These are phyloP conservation scores for Zygoascus tannicola DNA, from an alignment of 805 yeast species.

Conservation along the genomic window DNA sequence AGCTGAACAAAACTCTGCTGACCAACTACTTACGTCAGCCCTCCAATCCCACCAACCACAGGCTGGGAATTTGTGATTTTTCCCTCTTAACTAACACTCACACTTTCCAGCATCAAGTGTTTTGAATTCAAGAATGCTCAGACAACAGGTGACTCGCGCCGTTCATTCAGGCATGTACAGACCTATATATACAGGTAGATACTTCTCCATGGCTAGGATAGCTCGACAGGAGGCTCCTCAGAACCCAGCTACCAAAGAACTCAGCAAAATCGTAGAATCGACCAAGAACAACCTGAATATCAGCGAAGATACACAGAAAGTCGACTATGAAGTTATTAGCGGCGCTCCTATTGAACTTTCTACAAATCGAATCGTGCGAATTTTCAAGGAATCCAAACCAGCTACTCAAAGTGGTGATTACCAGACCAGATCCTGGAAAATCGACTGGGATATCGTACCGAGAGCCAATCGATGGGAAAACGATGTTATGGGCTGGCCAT, in stretches of 20 bases:
- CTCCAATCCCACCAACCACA: too few species aligned
- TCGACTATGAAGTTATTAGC: slow-evolving; percentile 44
- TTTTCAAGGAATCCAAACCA: slow-evolving; percentile 64
- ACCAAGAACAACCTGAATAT: slow-evolving; percentile 1
- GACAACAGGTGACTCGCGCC: too few species aligned
- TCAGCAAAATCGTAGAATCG: background rate
- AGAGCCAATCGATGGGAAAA: slow-evolving; percentile 84
- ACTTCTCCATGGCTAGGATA: background rate
- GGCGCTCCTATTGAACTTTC: slow-evolving; percentile 69
- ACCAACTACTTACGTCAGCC: too few species aligned
- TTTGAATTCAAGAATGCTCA: too few species aligned
- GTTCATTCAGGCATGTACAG: too few species aligned
- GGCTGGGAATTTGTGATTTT: too few species aligned
- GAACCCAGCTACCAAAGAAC: background rate
- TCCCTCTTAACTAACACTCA: too few species aligned
- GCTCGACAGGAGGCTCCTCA: background rate
- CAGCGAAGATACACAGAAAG: slow-evolving; percentile 6
- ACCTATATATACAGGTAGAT: background rate
- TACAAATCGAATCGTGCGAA: slow-evolving; percentile 60
- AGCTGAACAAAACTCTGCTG: too few species aligned
- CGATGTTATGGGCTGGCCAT: slow-evolving; percentile 78
- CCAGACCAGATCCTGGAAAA: slow-evolving; percentile 47
- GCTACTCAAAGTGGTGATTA: slow-evolving; percentile 68
- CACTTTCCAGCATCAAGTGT: too few species aligned
- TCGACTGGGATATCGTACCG: slow-evolving; percentile 76